Conservation (phyloP, 441 rosid genomes). For the Gossypium gossypioides region DNA sequence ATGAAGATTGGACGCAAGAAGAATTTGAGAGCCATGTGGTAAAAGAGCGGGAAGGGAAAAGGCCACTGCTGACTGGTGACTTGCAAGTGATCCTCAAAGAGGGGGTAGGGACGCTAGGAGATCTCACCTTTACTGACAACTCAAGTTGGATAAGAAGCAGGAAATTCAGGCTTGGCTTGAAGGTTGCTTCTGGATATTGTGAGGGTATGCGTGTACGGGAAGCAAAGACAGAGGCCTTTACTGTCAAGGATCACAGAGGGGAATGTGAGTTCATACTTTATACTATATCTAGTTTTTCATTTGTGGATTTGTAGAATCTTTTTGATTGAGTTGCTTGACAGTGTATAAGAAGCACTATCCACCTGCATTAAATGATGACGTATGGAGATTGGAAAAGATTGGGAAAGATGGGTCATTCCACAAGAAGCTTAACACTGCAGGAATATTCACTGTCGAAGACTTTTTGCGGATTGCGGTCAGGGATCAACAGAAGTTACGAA, state of each 20-base stretch:
- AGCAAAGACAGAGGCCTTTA: constrained; percentile 96
- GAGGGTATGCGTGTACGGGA: constrained; percentile 77
- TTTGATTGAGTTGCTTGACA: constrained; percentile 17
- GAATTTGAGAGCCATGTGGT: constrained; percentile 91
- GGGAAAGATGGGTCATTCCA: constrained; percentile 98
- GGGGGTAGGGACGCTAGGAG: constrained; percentile 93
- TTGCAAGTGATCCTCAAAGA: constrained; percentile 82
- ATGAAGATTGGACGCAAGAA: constrained; percentile 85
- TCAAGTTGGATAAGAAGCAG: constrained; percentile 99
- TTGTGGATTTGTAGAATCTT: neutral
- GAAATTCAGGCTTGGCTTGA: constrained; percentile 88
- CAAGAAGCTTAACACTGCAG: constrained; percentile 47
- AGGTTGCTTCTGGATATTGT: constrained; percentile 62
- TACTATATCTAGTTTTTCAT: neutral
- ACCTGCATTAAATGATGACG: constrained; percentile 77
- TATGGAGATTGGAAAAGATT: constrained; percentile 98
- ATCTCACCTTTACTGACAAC: constrained; percentile 84
- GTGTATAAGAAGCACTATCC: constrained; percentile 99
- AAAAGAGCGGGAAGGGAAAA: constrained; percentile 95
- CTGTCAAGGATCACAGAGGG: constrained; percentile 95
- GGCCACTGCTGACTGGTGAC: constrained; percentile 84
- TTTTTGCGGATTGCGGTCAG: constrained; percentile 67
- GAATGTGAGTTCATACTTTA: constrained; percentile 49
- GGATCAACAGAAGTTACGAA: constrained; percentile 61
- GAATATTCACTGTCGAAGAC: constrained; percentile 63